A percentile compares a stretch with the other conserved stretches of the same genome.
phyloP scores from a whole-genome alignment of 2,329 filamentous ascomycete species.

The Talaromyces piceae region DNA sequence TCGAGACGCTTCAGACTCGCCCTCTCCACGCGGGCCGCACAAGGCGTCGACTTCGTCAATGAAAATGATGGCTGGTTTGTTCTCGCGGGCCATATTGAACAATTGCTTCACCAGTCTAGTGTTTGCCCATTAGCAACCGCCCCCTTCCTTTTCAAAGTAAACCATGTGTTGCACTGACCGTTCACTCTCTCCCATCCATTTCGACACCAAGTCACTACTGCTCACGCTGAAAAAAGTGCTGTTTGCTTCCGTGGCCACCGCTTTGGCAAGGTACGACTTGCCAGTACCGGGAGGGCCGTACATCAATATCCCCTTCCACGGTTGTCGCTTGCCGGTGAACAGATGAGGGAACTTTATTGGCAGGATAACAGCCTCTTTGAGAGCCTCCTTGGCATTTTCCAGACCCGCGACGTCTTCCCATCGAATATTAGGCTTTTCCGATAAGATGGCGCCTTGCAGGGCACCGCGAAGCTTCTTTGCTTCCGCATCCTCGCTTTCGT shows the following conservation, averaged over 20 bases:
- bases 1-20: slow-evolving; percentile 92
- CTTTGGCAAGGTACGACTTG: slow-evolving; percentile 96
- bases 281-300: slow-evolving; percentile 96
- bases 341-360: slow-evolving; percentile 98
- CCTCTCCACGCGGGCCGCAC: slow-evolving; percentile 85
- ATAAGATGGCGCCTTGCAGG: slow-evolving; percentile 82
- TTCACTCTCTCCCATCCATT: slow-evolving; percentile 99
- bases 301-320: slow-evolving; percentile 95
- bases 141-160: not conserved
- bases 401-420: slow-evolving; percentile 98
- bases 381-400: slow-evolving; percentile 86
- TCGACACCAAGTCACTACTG: slow-evolving; percentile 93
- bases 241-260: slow-evolving; percentile 95
- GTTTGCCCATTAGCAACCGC: not conserved
- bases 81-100: slow-evolving; percentile 96
- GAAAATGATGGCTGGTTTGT: slow-evolving; percentile 97
- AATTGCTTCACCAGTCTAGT: slow-evolving; percentile 84
- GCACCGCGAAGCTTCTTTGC: slow-evolving; percentile 92
- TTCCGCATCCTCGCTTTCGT: slow-evolving; percentile 73
- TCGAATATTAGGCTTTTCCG: slow-evolving; percentile 90
- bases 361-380: slow-evolving; percentile 95
- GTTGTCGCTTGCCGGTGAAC: slow-evolving; percentile 91
- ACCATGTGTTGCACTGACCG: slow-evolving; percentile 47
- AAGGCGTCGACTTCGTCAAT: slow-evolving; percentile 97
- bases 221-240: slow-evolving; percentile 99